Evolutionary conservation across 306 rosid species (phyloP), one percentile per base, ranked within the genome.

Genomic region (Pyrus betulifolia): DNA sequence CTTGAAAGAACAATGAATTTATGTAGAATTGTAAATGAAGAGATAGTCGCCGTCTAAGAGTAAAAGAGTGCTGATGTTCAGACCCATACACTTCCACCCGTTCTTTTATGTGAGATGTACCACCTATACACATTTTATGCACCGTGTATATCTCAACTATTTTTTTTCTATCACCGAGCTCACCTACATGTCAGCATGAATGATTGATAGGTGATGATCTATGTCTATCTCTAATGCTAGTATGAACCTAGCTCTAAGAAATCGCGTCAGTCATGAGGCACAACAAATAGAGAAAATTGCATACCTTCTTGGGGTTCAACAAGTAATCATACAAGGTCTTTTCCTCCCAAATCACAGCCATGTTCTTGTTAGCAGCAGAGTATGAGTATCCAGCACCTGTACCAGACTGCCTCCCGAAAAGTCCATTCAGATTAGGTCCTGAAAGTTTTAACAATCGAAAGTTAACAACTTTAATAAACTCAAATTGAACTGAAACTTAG

Each of bases 401-500:
- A 55, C 98, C 98, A 11, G 98, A 93, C 84, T 93, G 98, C 90
- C 98, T 89, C 80, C 98, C 98, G 30, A 93, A 88, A 81, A 93
- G 74, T 15, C 95, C 97, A 83, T 93, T 91, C 67, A 93, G 87
- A 83, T 93, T 93, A 74, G 98, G 98, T 23, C 98, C 98, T 93
- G 90, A 55, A 35, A 82, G 35, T 71, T 14, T 60, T 51, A 45
- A 72, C 18, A 74, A 69, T 30, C 14, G 13, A 42, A 23, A 23
- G 51, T 38, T 22, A 44, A 4, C 15, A 58, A 3, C 49, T 11
- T 15, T 21, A 30, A 2, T 15, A 62, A 14, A 2, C 18, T 64
- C 7, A 30, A 30, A 63, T 28, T 28, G 13, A 30, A 63, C 7
- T 30, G 13, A 60, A 14, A 30, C 15, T 0, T 4, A 14, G 10